Conservation (phyloP, 495 filamentous ascomycete species). For the Bacidia gigantensis region DNA sequence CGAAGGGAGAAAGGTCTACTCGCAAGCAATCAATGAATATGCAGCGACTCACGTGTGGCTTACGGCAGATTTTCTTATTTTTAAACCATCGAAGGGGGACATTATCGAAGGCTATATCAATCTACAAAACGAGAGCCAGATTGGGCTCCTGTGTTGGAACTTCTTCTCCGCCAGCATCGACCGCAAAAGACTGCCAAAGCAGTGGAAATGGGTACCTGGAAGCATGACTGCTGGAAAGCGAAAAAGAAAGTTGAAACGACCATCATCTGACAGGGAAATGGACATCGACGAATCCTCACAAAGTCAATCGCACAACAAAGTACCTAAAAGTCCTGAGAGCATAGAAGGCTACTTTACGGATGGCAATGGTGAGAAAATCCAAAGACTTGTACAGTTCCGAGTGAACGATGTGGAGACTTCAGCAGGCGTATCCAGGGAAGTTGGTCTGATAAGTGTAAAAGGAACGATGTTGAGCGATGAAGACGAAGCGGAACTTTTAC, state of each 20-base stretch:
- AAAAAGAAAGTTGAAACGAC: constrained; percentile 22
- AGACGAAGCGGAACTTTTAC: constrained; percentile 25
- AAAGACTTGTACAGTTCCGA: constrained; percentile 45
- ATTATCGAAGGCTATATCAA: constrained; percentile 54
- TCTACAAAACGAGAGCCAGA: constrained; percentile 55
- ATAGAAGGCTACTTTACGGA: constrained; percentile 47
- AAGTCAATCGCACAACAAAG: constrained; percentile 18
- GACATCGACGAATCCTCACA: constrained; percentile 8
- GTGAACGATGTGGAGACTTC: constrained; percentile 51
- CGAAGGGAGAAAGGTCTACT: constrained; percentile 31
- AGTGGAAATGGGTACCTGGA: constrained; percentile 48
- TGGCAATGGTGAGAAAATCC: constrained; percentile 45
- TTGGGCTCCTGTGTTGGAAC: constrained; percentile 60
- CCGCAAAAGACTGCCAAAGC: constrained; percentile 45
- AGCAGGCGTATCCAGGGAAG: constrained; percentile 41
- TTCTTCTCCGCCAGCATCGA: constrained; percentile 63
- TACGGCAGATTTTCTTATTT: constrained; percentile 59
- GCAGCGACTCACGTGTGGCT: constrained; percentile 55
- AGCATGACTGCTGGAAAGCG: constrained; percentile 22
- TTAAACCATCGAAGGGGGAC: constrained; percentile 45
- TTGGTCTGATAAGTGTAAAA: constrained; percentile 52
- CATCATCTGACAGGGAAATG: constrained; percentile 15
- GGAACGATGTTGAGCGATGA: constrained; percentile 47
- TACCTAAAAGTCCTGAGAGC: constrained; percentile 26
- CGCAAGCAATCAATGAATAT: constrained; percentile 50